Base-by-base conservation (phyloP, 345 rosid genomes). In the Reutealis trisperma region DNA sequence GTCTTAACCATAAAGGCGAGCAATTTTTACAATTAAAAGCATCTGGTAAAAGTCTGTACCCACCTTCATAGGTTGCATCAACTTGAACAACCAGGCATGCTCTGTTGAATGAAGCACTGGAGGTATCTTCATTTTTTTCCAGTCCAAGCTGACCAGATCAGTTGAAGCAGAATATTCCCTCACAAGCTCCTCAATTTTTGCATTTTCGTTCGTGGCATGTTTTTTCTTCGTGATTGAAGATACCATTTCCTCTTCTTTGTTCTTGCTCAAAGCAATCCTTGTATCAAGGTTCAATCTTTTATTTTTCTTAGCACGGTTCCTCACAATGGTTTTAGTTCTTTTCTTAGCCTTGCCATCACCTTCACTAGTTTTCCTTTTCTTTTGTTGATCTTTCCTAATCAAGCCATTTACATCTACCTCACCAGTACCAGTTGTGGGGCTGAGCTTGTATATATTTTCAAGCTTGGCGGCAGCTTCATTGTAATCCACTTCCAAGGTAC, bases 1-100 rank as follows among this genome's bases (percentile, higher is more conserved):
- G 51, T 61, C 30, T 34, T 25, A 58, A 52, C 27, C 5, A 19
- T 37, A 7, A 55, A 32, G 21, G 51, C 55, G 18, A 22, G 15
- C 47, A 70, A 27, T 13, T 21, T 54, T 21, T n/a, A 42, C 15
- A 71, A 63, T 9, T 16, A 22, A 54, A 64, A 32, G 21, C 32
- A 27, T 60, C 16, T 21, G 0, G 10, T 5, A 30, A 3, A 49
- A 58, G 6, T 51, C 30, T 41, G 13, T 34, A 57, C 80, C 79
- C 78, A 92, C 98, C 93, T 96, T 93, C 97, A 90, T 89, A 32
- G 97, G 98, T 78, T 93, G 97, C 94, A 96, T 90, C 81, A 91
- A 75, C 85, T 88, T 96, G 86, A 96, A 96, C 90, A 96, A 77
- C 98, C 98, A 93, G 65, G 83, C 57, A 75, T 96, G 98, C 81